Base-by-base conservation (phyloP, 2,329 filamentous ascomycete species). In the Chaetomium strumarium region DNA sequence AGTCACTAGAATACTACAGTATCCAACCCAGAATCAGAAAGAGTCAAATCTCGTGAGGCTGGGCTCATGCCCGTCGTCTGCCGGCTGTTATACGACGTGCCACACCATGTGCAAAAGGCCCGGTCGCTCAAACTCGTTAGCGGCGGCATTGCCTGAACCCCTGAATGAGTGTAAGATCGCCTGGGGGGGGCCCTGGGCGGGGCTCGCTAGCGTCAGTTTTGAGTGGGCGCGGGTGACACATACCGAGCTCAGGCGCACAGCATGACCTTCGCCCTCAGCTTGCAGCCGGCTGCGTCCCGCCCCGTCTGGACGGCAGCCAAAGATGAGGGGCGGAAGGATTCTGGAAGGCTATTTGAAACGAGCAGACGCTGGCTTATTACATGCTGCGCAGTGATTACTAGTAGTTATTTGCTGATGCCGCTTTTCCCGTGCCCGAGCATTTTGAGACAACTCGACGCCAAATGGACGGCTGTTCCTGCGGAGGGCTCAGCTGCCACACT, bases 401-500 rank as follows among this genome's bases (percentile, higher is more conserved):
- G 34, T 5, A 36, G 12, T 36, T 13, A n/a, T 37, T 16, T 37
- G 8, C 34, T 16, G 34, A 37, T 34, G 33, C 12, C 34, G 7
- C 13, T n/a, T n/a, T 36, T 13, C 33, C 41, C 51, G 40, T 51
- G 45, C 46, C 45, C 38, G 46, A n/a, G 39, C 34, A n/a, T 20
- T 9, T 34, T 55, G 49, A 57, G 46, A 57, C 55, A 48, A 2
- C 10, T 52, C 36, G 16, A 57, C 36, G 43, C 42, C 49, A 47
- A 31, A 46, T 53, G 52, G 55, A 46, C 40, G 47, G 39, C 16
- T 20, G 39, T 40, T 30, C 49, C 20, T 36, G 43, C 43, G 53
- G 57, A 36, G 45, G 56, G 57, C 60, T 62, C 61, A 62, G 60
- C 58, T 62, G 61, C 56, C 52, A 39, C 49, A 24, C 16, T 45